phyloP scores from a whole-genome alignment of 306 rosid species.

The Benincasa hispida region DNA sequence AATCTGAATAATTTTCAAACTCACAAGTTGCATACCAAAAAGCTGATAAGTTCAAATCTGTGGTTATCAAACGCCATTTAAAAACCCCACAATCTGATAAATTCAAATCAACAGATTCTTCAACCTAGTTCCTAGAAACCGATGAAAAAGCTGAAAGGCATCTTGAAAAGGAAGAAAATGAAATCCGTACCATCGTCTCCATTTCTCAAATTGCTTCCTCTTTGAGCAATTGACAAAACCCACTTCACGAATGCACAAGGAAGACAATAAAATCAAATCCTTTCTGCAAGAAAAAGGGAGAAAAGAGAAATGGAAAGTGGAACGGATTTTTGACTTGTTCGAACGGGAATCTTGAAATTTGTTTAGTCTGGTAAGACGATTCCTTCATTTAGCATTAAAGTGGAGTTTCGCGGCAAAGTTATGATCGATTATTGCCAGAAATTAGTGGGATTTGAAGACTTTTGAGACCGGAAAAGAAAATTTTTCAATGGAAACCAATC shows the following conservation, averaged over 20 bases:
- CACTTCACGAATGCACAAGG: background rate
- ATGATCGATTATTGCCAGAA: background rate
- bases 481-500: background rate
- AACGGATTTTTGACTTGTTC: conserved; percentile 8
- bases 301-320: background rate
- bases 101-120: background rate
- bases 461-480: background rate
- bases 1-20: background rate
- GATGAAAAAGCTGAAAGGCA: background rate
- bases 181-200: background rate
- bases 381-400: background rate
- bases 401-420: background rate
- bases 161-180: background rate
- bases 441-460: background rate
- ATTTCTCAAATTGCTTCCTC: background rate
- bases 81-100: background rate
- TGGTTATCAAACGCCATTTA: background rate
- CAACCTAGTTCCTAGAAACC: background rate
- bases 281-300: background rate
- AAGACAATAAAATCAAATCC: background rate
- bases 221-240: background rate
- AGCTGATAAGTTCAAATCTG: background rate
- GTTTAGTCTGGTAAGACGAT: background rate
- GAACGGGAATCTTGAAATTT: background rate
- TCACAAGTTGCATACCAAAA: background rate